phyloP scores from a whole-genome alignment of 768 basidiomycete genomes.

The Kwoniella dejecticola region DNA sequence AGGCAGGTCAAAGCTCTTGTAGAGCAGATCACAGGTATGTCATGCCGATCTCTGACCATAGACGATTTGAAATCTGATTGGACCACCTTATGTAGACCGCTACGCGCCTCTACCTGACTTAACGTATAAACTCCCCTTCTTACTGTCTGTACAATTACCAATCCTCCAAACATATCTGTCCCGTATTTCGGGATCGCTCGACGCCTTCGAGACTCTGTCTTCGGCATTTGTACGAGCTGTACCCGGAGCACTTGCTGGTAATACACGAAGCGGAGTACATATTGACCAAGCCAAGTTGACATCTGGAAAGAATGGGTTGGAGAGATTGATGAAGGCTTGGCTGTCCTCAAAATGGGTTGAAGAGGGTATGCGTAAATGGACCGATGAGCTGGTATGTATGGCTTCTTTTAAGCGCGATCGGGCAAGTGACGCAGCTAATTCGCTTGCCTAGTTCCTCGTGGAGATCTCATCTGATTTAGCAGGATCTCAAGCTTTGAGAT shows the following conservation, averaged over 20 bases:
- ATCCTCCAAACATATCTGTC: slow-evolving; percentile 73
- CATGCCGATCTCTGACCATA: background rate
- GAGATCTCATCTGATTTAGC: slow-evolving; percentile 67
- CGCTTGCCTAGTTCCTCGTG: slow-evolving; percentile 73
- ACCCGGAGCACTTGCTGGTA: slow-evolving; percentile 77
- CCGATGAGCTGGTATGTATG: slow-evolving; percentile 77
- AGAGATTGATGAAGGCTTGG: slow-evolving; percentile 80
- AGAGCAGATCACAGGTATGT: slow-evolving; percentile 84
- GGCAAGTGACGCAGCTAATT: background rate
- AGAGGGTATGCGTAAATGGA: slow-evolving; percentile 74
- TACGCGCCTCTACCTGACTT: slow-evolving; percentile 83
- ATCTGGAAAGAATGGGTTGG: slow-evolving; percentile 77
- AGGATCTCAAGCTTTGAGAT: slow-evolving; percentile 14
- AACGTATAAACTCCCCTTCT: slow-evolving; percentile 76
- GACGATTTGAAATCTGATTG: background rate
- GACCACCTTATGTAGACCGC: slow-evolving; percentile 64
- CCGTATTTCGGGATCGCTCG: slow-evolving; percentile 79
- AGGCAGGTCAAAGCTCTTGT: slow-evolving; percentile 78
- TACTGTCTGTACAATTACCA: slow-evolving; percentile 81
- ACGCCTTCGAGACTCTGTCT: slow-evolving; percentile 90
- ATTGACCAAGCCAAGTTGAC: slow-evolving; percentile 69
- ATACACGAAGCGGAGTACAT: slow-evolving; percentile 59
- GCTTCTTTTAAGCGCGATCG: background rate
- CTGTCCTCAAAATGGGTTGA: slow-evolving; percentile 76
- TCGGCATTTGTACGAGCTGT: slow-evolving; percentile 85